phyloP scores from a whole-genome alignment of 2,329 filamentous ascomycete species.

The Aspergillus transmontanensis region DNA sequence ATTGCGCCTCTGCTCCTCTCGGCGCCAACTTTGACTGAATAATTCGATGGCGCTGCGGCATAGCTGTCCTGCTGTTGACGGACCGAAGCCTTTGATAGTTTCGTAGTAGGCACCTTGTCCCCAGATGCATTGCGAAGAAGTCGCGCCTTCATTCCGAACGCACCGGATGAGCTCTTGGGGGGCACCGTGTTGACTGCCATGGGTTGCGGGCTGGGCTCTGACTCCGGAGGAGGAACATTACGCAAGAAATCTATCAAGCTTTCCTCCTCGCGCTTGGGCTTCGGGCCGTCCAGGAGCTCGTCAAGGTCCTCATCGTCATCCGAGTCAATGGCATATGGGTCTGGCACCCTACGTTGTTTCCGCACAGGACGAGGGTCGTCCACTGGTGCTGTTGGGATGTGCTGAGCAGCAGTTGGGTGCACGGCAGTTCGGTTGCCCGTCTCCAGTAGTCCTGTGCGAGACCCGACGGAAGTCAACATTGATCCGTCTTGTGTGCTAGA shows the following conservation, averaged over 20 bases:
- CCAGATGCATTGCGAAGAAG: constrained; percentile 34
- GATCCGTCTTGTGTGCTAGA: constrained; percentile 56
- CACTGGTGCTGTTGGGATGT: constrained; percentile 24
- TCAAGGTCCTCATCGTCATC: constrained; percentile 69
- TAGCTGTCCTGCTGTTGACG: constrained; percentile 37
- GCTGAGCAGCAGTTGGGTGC: constrained; percentile 23
- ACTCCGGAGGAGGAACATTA: constrained; percentile 46
- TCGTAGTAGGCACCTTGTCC: constrained; percentile 31
- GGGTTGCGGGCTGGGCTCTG: constrained; percentile 34
- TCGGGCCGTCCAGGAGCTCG: constrained; percentile 51
- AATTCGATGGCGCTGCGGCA: constrained; percentile 34
- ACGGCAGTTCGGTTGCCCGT: constrained; percentile 36
- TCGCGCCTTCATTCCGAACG: constrained; percentile 36
- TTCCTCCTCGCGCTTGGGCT: constrained; percentile 46
- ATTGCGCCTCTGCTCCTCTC: constrained; percentile 32
- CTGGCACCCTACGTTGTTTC: constrained; percentile 76
- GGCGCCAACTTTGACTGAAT: constrained; percentile 41
- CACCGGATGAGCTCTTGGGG: constrained; percentile 20
- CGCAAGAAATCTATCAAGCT: constrained; percentile 53
- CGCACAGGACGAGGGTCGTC: constrained; percentile 62
- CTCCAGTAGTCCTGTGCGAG: constrained; percentile 69
- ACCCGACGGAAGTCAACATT: constrained; percentile 66
- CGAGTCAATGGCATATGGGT: constrained; percentile 88
- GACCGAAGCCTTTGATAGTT: constrained; percentile 37
- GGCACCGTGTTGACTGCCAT: constrained; percentile 25